Percentiles rank a stretch among this genome's conserved stretches.
These are phyloP conservation scores for Trypanosoma conorhini DNA, from an alignment of 208 protist genomes.

Conservation along the genomic window DNA sequence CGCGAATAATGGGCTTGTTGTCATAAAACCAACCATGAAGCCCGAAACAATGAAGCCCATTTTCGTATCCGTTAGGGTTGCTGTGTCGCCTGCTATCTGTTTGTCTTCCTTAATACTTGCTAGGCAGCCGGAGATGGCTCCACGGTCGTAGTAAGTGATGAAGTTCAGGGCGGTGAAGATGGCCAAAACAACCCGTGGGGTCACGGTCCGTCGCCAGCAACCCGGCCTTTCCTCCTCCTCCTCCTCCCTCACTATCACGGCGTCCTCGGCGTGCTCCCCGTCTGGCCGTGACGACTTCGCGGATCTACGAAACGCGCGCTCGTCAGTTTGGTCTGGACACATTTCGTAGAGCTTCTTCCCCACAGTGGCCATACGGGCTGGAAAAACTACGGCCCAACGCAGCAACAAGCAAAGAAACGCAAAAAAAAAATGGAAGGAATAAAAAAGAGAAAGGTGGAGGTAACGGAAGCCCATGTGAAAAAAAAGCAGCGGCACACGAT, in stretches of 20 bases:
- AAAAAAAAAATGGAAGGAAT: slow-evolving; percentile 13
- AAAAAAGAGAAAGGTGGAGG: not conserved
- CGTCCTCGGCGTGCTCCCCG: not conserved
- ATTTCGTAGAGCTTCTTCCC: not conserved
- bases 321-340: not conserved
- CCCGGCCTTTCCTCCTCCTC: not conserved
- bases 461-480: slow-evolving; percentile 10
- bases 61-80: slow-evolving; percentile 44
- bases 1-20: slow-evolving; percentile 67
- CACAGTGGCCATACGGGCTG: not conserved
- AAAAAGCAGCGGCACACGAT: not conserved
- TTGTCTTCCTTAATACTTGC: slow-evolving; percentile 42
- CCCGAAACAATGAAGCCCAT: slow-evolving; percentile 63
- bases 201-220: slow-evolving; percentile 21
- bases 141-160: slow-evolving; percentile 85
- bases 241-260: not conserved
- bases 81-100: slow-evolving; percentile 15
- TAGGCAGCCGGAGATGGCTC: slow-evolving; percentile 54
- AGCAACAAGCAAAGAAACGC: slow-evolving; percentile 18
- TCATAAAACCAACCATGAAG: slow-evolving; percentile 86
- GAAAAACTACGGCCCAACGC: not conserved
- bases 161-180: slow-evolving; percentile 77
- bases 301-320: not conserved
- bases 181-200: slow-evolving; percentile 38
- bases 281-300: not conserved